Evolutionary conservation across 1,139 yeast genomes (phyloP), one percentile per base, ranked within the genome.

Genomic region (Geotrichum candidum): DNA sequence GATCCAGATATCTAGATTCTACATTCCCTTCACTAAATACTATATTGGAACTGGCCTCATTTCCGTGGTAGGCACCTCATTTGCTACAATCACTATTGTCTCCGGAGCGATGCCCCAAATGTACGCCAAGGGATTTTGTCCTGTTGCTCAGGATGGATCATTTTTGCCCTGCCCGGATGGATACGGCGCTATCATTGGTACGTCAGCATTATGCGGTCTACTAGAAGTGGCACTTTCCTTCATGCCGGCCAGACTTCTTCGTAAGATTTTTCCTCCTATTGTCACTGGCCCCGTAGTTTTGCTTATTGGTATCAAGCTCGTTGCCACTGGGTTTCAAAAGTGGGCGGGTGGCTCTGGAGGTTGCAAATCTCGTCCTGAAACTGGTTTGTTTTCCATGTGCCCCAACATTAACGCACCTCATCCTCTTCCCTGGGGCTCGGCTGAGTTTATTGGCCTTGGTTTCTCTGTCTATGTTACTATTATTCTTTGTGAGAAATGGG

Each of bases 251-350:
- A 81, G 78, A 62, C 68, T 80, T 18, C 79, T 90, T 68, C 90
- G 87, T 73, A 84, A 80, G 67, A 73, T 89, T 56, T 90, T 90
- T 78, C 97, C 97, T 25, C 90, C 95, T 51, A 77, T 90, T 58
- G 97, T 90, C 64, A 90, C 96, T 29, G 97, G 97, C 60, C 95
- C 96, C 1, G 96, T 90, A 58, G 96, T 90, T 46, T 75, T 90
- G 65, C 80, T 90, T 57, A 90, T 90, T 72, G 97, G 96, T 67
- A 79, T 85, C 53, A 77, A 81, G 51, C 80, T 90, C 69, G 80
- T 90, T 62, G 78, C 79, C 68, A 72, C 88, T 57, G 97, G 96
- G 27, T 85, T 90, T 74, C 73, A 83, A 70, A 90, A 90, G 75
- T 89, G 96, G 88, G 85, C 84, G 54, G 97, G 97, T 66, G 97